Conservation (phyloP, 306 rosid genomes). For the Malus asiatica region DNA sequence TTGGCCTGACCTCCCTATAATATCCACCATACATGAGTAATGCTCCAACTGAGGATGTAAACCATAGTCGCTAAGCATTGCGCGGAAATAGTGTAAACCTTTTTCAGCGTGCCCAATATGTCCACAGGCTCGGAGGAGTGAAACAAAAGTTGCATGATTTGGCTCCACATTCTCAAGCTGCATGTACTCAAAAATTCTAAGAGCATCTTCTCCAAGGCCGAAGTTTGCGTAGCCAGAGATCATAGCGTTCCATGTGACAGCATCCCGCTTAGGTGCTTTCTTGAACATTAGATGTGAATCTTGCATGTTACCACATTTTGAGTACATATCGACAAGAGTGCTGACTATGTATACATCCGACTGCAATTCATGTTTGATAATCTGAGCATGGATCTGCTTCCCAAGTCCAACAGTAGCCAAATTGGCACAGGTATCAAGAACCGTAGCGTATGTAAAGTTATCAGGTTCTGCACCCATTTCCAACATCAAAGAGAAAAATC, state of each 20-base stretch:
- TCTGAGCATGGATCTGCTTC: neutral
- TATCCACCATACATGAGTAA: neutral
- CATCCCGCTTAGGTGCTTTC: slow-evolving; percentile 29
- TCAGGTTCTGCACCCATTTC: neutral
- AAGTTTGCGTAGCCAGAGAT: neutral
- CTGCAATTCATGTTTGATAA: neutral
- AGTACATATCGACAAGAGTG: neutral
- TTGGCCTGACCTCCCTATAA: neutral
- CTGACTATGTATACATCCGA: neutral
- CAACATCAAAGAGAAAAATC: neutral
- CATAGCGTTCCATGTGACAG: slow-evolving; percentile 9
- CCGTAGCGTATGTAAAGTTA: neutral
- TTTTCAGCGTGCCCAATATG: neutral
- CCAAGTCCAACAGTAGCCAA: neutral
- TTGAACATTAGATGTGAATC: neutral
- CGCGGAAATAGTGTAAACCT: neutral
- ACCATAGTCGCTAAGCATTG: neutral
- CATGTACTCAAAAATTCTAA: neutral
- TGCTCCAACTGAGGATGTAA: neutral
- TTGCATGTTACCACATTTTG: neutral
- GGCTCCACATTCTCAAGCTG: neutral
- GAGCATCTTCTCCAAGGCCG: neutral
- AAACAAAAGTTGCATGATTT: neutral
- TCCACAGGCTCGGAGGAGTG: neutral
- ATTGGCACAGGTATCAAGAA: neutral